phyloP scores from a whole-genome alignment of 1,284 basidiomycete species.

The Crucibulum parvulum region DNA sequence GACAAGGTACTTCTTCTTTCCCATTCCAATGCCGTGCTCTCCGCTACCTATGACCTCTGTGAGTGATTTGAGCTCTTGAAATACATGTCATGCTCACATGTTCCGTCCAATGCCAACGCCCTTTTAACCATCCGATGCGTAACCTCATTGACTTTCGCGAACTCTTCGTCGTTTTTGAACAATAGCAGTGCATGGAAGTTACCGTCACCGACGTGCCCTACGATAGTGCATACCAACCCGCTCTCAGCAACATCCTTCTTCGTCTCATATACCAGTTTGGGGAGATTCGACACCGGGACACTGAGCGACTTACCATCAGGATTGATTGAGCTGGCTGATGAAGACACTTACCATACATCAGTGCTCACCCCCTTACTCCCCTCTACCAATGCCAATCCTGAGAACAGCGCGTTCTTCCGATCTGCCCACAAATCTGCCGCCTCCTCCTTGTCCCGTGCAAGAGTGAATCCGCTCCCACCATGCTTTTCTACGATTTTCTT shows the following conservation, averaged over 20 bases:
- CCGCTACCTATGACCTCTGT: slow-evolving; percentile 51
- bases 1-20: slow-evolving; percentile 78
- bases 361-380: slow-evolving; percentile 79
- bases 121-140: slow-evolving; percentile 75
- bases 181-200: slow-evolving; percentile 64
- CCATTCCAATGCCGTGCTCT: slow-evolving; percentile 91
- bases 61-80: background rate
- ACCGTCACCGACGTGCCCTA: slow-evolving; percentile 90
- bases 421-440: slow-evolving; percentile 86
- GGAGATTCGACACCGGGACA: slow-evolving; percentile 84
- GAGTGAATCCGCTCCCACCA: slow-evolving; percentile 73
- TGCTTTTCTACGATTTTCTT: slow-evolving; percentile 65
- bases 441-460: slow-evolving; percentile 73
- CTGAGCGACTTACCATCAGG: slow-evolving; percentile 35
- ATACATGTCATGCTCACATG: slow-evolving; percentile 53
- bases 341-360: slow-evolving; percentile 77
- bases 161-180: slow-evolving; percentile 69
- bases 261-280: slow-evolving; percentile 78
- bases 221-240: slow-evolving; percentile 69
- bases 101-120: slow-evolving; percentile 80
- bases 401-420: slow-evolving; percentile 84
- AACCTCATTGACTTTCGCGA: slow-evolving; percentile 52
- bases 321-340: too few species aligned
- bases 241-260: slow-evolving; percentile 71
- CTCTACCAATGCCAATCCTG: slow-evolving; percentile 70